Evolutionary conservation across 176 grass and related monocot species (phyloP).

Genomic region (Chrysopogon serrulatus): DNA sequence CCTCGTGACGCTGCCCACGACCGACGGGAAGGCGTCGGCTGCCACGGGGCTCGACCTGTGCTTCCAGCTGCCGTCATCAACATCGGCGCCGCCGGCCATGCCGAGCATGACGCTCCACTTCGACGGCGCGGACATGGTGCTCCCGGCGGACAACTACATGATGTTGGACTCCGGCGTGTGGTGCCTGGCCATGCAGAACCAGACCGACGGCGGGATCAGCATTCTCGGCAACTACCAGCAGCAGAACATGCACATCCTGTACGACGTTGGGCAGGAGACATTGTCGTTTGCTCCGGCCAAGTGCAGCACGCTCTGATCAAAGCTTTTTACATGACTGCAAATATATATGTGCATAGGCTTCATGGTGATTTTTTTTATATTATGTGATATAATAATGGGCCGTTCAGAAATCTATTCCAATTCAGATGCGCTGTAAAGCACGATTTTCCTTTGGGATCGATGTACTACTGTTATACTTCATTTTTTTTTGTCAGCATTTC

Average conservation of each 20-base stretch:
- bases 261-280: slow-evolving; percentile 35
- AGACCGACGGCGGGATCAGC: slow-evolving; percentile 10
- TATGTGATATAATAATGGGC: too few species aligned
- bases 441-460: not conserved
- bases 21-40: slow-evolving; percentile 11
- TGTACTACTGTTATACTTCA: not conserved
- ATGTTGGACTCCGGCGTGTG: slow-evolving; percentile 13
- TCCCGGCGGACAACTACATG: slow-evolving; percentile 61
- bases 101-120: slow-evolving; percentile 51
- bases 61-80: slow-evolving; percentile 25
- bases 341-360: not conserved
- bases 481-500: not conserved
- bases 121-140: slow-evolving; percentile 47
- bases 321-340: not conserved
- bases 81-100: slow-evolving; percentile 30
- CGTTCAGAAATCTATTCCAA: not conserved
- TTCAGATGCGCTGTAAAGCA: not conserved
- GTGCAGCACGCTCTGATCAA: slow-evolving; percentile 39
- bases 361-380: not conserved
- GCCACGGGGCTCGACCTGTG: slow-evolving; percentile 41
- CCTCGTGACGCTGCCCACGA: slow-evolving; percentile 12
- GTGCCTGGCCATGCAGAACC: slow-evolving; percentile 41
- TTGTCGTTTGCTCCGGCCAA: slow-evolving; percentile 54
- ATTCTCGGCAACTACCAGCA: slow-evolving; percentile 60
- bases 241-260: slow-evolving; percentile 69